Evolutionary conservation across 495 filamentous ascomycete species (phyloP).

Genomic region (Podospora australis): DNA sequence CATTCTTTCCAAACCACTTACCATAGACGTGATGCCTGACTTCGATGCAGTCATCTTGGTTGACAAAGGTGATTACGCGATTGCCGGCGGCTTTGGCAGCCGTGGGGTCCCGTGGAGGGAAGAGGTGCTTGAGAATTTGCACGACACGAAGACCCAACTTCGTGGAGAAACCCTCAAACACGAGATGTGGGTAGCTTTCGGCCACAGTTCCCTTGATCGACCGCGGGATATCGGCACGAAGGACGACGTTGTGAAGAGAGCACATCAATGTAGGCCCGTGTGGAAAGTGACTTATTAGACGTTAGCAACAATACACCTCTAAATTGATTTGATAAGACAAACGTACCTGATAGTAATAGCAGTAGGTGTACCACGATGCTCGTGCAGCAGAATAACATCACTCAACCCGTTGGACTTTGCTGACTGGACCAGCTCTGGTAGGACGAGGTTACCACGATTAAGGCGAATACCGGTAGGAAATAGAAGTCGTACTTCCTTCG

Average conservation of each 20-base stretch:
- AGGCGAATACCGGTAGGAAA: conserved; percentile 85
- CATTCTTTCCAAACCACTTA: too few species aligned
- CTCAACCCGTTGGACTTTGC: conserved; percentile 71
- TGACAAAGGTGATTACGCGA: conserved; percentile 87
- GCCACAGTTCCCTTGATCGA: conserved; percentile 81
- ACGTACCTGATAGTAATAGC: conserved; percentile 69
- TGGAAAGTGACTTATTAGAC: conserved; percentile 63
- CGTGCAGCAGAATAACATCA: conserved; percentile 84
- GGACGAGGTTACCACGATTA: conserved; percentile 84
- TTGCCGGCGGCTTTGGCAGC: conserved; percentile 69
- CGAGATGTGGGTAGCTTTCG: conserved; percentile 88
- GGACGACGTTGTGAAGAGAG: conserved; percentile 88
- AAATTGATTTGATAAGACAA: neutral
- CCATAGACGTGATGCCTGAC: conserved; percentile 46
- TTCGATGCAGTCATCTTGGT: conserved; percentile 90
- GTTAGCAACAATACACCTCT: neutral
- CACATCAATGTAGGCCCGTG: conserved; percentile 91
- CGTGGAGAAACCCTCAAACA: conserved; percentile 91
- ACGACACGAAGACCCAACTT: conserved; percentile 76
- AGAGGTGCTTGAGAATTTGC: conserved; percentile 90
- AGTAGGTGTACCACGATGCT: conserved; percentile 89
- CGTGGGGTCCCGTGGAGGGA: conserved; percentile 76
- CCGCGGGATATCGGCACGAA: conserved; percentile 89
- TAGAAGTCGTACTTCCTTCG: conserved; percentile 91
- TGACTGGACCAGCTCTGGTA: conserved; percentile 75